phyloP scores from a whole-genome alignment of 2,329 filamentous ascomycete species.

The Aureobasidium pullulans region DNA sequence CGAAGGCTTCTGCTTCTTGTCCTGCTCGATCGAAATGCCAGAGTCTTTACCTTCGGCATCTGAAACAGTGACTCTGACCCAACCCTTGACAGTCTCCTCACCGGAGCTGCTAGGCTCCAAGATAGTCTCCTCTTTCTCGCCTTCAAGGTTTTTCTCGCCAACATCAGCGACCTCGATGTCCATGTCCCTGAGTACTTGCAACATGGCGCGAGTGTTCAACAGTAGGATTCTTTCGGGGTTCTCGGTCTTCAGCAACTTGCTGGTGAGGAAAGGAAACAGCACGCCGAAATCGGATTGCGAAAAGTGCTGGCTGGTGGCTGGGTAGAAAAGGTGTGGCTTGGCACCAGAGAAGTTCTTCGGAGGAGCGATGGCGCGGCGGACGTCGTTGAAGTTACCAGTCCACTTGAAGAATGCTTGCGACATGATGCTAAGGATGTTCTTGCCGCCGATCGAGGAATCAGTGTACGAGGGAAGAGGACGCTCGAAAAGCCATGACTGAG shows the following conservation, averaged over 20 bases:
- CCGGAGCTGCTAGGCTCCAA: slow-evolving; percentile 10
- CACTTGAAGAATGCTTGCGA: slow-evolving; percentile 75
- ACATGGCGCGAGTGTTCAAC: slow-evolving; percentile 72
- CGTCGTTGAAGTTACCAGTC: slow-evolving; percentile 62
- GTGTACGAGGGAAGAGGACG: slow-evolving; percentile 65
- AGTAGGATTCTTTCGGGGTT: slow-evolving; percentile 71
- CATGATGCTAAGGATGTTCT: slow-evolving; percentile 60
- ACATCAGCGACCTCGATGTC: slow-evolving; percentile 36
- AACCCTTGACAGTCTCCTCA: slow-evolving; percentile 12
- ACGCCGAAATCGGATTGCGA: slow-evolving; percentile 79
- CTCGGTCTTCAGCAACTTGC: slow-evolving; percentile 48
- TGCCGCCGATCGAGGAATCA: slow-evolving; percentile 42
- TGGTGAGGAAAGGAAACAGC: slow-evolving; percentile 63
- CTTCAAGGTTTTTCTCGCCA: slow-evolving; percentile 33
- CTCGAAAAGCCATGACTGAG: slow-evolving; percentile 58
- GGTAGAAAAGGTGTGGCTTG: slow-evolving; percentile 65
- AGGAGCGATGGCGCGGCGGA: slow-evolving; percentile 53
- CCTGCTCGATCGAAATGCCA: slow-evolving; percentile 24
- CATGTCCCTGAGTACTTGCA: slow-evolving; percentile 58
- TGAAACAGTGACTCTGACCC: slow-evolving; percentile 8
- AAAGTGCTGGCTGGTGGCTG: slow-evolving; percentile 66
- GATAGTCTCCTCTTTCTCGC: slow-evolving; percentile 23
- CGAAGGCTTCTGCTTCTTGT: slow-evolving; percentile 16
- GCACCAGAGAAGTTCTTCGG: slow-evolving; percentile 20
- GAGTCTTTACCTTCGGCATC: neutral